Evolutionary conservation across 768 basidiomycete species (phyloP).

Genomic region (Coprinopsis sp.): DNA sequence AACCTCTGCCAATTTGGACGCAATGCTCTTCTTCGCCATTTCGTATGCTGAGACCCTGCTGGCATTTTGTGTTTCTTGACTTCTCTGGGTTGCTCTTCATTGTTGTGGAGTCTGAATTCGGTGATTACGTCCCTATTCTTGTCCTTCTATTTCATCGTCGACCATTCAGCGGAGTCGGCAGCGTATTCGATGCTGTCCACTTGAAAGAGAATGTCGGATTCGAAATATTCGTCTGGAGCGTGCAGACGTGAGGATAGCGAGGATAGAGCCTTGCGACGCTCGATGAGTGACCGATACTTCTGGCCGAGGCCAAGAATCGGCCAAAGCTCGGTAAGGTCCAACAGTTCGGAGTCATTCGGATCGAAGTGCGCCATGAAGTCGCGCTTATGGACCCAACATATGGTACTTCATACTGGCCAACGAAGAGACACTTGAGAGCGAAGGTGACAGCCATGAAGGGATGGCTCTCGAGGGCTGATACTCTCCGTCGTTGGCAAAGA

Average conservation of each 20-base stretch:
- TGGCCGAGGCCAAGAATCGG: slow-evolving; percentile 84
- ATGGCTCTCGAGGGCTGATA: slow-evolving; percentile 54
- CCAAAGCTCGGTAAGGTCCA: slow-evolving; percentile 83
- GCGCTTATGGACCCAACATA: slow-evolving; percentile 89
- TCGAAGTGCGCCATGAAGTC: slow-evolving; percentile 89
- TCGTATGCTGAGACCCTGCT: slow-evolving; percentile 84
- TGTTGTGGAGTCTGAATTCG: slow-evolving; percentile 68
- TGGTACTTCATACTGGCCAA: slow-evolving; percentile 89
- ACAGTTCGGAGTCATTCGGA: slow-evolving; percentile 63
- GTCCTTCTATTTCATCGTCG: slow-evolving; percentile 78
- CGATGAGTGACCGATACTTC: slow-evolving; percentile 82
- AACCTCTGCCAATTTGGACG: slow-evolving; percentile 78
- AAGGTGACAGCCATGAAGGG: slow-evolving; percentile 77
- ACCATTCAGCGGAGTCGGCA: slow-evolving; percentile 88
- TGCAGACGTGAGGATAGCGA: slow-evolving; percentile 65
- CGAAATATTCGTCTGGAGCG: slow-evolving; percentile 71
- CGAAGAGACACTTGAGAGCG: slow-evolving; percentile 77
- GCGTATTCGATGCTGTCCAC: slow-evolving; percentile 84
- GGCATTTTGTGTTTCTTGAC: slow-evolving; percentile 68
- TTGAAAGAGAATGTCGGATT: slow-evolving; percentile 58
- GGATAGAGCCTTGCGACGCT: slow-evolving; percentile 61
- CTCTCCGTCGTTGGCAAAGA: slow-evolving; percentile 61
- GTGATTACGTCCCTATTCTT: slow-evolving; percentile 52
- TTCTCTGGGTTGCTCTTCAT: slow-evolving; percentile 46
- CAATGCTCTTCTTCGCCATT: slow-evolving; percentile 71